These are phyloP conservation scores for Breynia disticha DNA, from an alignment of 441 rosid species.

Conservation along the genomic window DNA sequence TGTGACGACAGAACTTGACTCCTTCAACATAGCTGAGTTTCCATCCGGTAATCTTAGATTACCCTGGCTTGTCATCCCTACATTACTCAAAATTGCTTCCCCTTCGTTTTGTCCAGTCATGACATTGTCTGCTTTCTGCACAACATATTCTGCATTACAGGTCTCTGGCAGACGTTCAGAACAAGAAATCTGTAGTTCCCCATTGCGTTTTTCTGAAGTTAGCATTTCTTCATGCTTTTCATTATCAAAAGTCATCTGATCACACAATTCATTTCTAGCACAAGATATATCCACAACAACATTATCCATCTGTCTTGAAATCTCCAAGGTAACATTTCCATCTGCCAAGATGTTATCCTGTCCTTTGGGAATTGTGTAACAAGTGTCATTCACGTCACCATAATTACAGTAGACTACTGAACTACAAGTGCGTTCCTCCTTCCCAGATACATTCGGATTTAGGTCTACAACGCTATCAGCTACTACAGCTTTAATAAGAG, in stretches of 20 bases:
- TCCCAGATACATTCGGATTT: conserved; percentile 13
- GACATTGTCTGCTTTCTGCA: conserved; percentile 25
- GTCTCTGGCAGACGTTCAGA: conserved; percentile 14
- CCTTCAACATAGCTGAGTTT: neutral
- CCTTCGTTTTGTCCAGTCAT: conserved; percentile 19
- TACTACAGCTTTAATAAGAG: conserved; percentile 14
- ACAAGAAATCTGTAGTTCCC: conserved; percentile 5
- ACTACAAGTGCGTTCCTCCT: conserved; percentile 3
- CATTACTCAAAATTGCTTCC: conserved; percentile 8
- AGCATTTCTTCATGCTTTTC: conserved; percentile 23
- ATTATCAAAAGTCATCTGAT: conserved; percentile 15
- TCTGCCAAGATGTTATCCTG: conserved; percentile 8
- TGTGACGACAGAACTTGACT: no score
- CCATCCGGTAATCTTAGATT: neutral
- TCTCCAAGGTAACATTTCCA: conserved; percentile 9
- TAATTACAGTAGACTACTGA: conserved; percentile 13
- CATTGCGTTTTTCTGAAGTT: conserved; percentile 17
- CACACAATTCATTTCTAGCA: conserved; percentile 18
- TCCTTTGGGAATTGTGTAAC: conserved; percentile 20
- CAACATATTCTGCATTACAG: conserved; percentile 19
- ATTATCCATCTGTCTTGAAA: conserved; percentile 14
- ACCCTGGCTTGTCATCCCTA: conserved; percentile 7
- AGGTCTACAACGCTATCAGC: conserved; percentile 17
- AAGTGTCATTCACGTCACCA: conserved; percentile 16
- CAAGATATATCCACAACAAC: conserved; percentile 19